Base-by-base conservation (phyloP, 2,329 filamentous ascomycete genomes). In the Zalaria obscura region DNA sequence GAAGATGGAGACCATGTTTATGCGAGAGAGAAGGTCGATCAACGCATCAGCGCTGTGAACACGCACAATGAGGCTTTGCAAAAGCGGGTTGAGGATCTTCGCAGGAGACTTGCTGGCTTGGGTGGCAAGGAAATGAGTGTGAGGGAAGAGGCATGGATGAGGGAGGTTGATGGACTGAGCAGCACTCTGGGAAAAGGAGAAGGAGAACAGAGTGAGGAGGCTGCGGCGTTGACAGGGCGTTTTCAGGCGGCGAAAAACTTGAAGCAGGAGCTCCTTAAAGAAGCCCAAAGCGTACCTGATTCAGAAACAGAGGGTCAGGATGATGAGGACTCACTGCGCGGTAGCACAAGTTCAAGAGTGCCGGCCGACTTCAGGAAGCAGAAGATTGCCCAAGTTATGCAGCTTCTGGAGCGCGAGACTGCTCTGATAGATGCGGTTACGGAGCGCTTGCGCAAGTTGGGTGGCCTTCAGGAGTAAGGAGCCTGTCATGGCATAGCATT, bases 351-450 rank as follows among this genome's bases (percentile, higher is more conserved):
- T 18, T 50, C 74, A 39, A 64, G 67, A 47, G 74, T 81, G 41
- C 73, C 77, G 8, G 62, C 68, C 18, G 75, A 78, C 41, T 69
- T 82, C 44, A 68, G 77, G 44, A 73, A 69, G 59, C 71, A 67
- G 39, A 82, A 81, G 60, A 59, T 83, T 48, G 67, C 67, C 43
- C 72, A 81, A 55, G 75, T 84, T 25, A 75, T 75, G 59, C 62
- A 62, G 27, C 58, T 83, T 45, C 60, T 85, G 48, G 76, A 80
- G 43, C 65, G 80, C 27, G 79, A 85, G 60, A 73, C 73, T 37
- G 77, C 77, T 4, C 58, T 84, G 51, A 75, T 84, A 5, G 78
- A 83, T 50, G 79, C 75, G 25, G 72, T 82, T 25, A 76, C 71
- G 49, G 67, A 67, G 43, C 68, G 79, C 43, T 59, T 85, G 47